Evolutionary conservation across 2,329 filamentous ascomycete genomes (phyloP), one percentile per base, ranked within the genome.

Genomic region (Lachnellula subtilissima): DNA sequence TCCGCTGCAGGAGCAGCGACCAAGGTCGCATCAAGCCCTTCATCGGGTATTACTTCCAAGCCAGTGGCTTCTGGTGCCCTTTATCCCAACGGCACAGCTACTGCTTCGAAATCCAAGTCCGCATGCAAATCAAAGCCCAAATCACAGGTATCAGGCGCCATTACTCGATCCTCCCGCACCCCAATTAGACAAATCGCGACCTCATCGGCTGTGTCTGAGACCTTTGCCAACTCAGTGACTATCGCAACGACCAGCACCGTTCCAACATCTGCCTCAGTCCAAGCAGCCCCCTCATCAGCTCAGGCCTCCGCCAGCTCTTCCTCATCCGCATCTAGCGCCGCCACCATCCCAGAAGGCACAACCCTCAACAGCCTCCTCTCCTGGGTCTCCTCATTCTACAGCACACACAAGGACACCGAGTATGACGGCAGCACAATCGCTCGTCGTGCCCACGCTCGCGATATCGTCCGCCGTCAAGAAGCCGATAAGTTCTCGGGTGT

Each of bases 371-470:
- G 51, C 37, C 53, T 64, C 55, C 57, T 65, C 23, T 54, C 58
- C 12, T 64, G 63, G 61, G 9, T 65, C 28, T 59, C 59, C 8
- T 55, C 53, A 14, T 65, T 65, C 58, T 64, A 59, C 53, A 52
- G 47, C 42, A 56, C 42, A 12, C 48, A 58, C 52, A 50, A 53
- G 14, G 60, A 55, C 5, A 61, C 55, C 11, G 14, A 28, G 4
- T 62, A 60, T 40, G 48, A 39, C 7, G 52, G 43, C 2, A 28
- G 35, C 17, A 62, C 60, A 32, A 39, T 63, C 11, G 54, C 54
- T 6, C 57, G 61, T 11, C 60, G 63, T 17, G 11, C 45, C 15
- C 61, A 65, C 52, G 61, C 63, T 40, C 52, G 60, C 12, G 61
- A 62, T 40, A 28, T 64, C 37, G 48, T 52, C 22, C 50, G 37